These are phyloP conservation scores for Metschnikowia chrysomelidarum DNA, from an alignment of 805 yeast species.

Conservation along the genomic window DNA sequence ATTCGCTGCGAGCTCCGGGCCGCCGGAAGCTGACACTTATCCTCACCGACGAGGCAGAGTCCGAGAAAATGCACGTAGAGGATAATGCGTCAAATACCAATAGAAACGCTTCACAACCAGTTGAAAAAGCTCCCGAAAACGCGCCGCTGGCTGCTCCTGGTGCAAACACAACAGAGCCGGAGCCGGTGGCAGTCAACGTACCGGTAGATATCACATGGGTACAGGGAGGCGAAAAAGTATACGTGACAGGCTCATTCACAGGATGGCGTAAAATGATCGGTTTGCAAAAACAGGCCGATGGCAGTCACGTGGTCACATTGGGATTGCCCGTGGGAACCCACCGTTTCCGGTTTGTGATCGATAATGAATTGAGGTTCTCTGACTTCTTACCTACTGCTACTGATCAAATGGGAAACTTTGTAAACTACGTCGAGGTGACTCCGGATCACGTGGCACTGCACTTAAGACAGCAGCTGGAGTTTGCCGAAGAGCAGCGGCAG, in stretches of 20 bases:
- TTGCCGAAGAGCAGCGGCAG: conserved; percentile 21
- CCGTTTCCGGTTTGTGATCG: conserved; percentile 89
- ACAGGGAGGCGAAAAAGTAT: conserved; percentile 94
- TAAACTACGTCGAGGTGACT: conserved; percentile 80
- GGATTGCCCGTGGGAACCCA: conserved; percentile 90
- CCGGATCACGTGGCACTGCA: conserved; percentile 37
- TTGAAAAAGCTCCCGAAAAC: too few relatives aligned
- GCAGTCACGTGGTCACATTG: conserved; percentile 62
- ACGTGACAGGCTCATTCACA: conserved; percentile 95
- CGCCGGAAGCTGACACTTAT: conserved; percentile 72
- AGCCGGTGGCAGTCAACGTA: conserved; percentile 24
- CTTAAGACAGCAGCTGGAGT: conserved; percentile 27
- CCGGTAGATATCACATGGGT: conserved; percentile 83
- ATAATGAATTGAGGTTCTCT: conserved; percentile 85
- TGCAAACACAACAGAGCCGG: conserved; percentile 10
- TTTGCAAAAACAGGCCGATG: conserved; percentile 53
- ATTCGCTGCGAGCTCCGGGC: conserved; percentile 21
- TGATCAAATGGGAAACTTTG: conserved; percentile 94
- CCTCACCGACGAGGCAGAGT: conserved; percentile 63
- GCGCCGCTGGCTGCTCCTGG: conserved; percentile 11
- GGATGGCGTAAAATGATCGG: conserved; percentile 99
- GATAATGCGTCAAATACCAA: conserved; percentile 31
- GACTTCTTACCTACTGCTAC: conserved; percentile 95
- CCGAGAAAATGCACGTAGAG: conserved; percentile 47
- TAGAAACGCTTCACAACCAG: neutral